These are phyloP conservation scores for Apostasia ramifera DNA, from an alignment of 106 monocot species.

Conservation along the genomic window DNA sequence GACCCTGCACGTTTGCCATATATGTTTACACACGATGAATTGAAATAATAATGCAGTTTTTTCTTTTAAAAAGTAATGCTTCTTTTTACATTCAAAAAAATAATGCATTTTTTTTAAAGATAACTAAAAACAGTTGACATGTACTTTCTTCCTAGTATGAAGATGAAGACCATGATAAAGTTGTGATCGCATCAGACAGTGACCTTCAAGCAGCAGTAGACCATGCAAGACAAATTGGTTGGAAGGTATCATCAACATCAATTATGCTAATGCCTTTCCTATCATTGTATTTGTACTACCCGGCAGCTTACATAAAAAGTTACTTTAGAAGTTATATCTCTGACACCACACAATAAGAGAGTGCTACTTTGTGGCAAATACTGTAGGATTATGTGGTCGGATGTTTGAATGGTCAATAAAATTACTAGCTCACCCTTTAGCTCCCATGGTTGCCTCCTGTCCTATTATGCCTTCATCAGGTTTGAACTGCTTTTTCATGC, in stretches of 20 bases:
- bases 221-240: conserved; percentile 78
- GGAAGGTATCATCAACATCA: conserved; percentile 50
- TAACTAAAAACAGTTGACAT: too few species aligned
- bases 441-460: not conserved
- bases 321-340: not conserved
- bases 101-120: not conserved
- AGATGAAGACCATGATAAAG: conserved; percentile 93
- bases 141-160: conserved; percentile 51
- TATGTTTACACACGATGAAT: too few species aligned
- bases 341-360: not conserved
- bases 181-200: conserved; percentile 73
- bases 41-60: not conserved
- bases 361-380: not conserved
- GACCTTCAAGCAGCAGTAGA: conserved; percentile 87
- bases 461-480: too few species aligned
- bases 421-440: not conserved
- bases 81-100: not conserved
- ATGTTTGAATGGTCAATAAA: not conserved
- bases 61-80: not conserved
- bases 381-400: not conserved
- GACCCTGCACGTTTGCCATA: too few species aligned
- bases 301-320: not conserved
- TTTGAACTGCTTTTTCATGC: too few species aligned
- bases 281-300: too few species aligned
- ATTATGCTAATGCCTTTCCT: too few species aligned